Evolutionary conservation across 108 stramenopile genomes (phyloP).

Genomic region (Thalassiosira profunda): DNA sequence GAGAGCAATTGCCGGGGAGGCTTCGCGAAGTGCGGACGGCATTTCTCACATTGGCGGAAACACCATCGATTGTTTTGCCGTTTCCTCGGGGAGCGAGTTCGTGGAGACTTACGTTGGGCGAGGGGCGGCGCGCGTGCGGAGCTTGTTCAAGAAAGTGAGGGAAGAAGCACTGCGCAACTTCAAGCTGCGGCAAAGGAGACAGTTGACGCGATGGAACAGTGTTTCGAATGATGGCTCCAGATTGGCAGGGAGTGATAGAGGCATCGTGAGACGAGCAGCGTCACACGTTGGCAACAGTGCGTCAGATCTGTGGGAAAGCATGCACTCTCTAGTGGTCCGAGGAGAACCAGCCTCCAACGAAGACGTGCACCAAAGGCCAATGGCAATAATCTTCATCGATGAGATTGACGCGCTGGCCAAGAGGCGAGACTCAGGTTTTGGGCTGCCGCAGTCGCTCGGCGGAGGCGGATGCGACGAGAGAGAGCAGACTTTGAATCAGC

Average conservation of each 20-base stretch:
- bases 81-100: slow-evolving; percentile 85
- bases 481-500: slow-evolving; percentile 96
- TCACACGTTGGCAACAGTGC: slow-evolving; percentile 11
- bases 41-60: slow-evolving; percentile 16
- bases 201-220: background rate
- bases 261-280: background rate
- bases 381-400: slow-evolving; percentile 96
- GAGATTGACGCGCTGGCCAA: slow-evolving; percentile 97
- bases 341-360: background rate
- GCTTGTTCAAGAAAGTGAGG: slow-evolving; percentile 82
- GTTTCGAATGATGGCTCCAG: background rate
- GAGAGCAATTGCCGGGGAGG: slow-evolving; percentile 81
- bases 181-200: background rate
- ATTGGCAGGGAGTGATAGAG: background rate
- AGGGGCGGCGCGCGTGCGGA: slow-evolving; percentile 90
- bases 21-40: slow-evolving; percentile 41
- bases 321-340: slow-evolving; percentile 5
- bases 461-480: slow-evolving; percentile 89
- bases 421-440: slow-evolving; percentile 47
- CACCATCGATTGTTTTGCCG: slow-evolving; percentile 64
- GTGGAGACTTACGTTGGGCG: slow-evolving; percentile 89
- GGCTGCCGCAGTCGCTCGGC: slow-evolving; percentile 32
- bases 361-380: slow-evolving; percentile 30
- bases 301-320: slow-evolving; percentile 70
- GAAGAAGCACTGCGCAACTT: slow-evolving; percentile 48